A percentile compares a stretch with the other conserved stretches of the same genome.
Evolutionary conservation across 805 yeast genomes (phyloP).

Genomic region (Naumovozyma baii): DNA sequence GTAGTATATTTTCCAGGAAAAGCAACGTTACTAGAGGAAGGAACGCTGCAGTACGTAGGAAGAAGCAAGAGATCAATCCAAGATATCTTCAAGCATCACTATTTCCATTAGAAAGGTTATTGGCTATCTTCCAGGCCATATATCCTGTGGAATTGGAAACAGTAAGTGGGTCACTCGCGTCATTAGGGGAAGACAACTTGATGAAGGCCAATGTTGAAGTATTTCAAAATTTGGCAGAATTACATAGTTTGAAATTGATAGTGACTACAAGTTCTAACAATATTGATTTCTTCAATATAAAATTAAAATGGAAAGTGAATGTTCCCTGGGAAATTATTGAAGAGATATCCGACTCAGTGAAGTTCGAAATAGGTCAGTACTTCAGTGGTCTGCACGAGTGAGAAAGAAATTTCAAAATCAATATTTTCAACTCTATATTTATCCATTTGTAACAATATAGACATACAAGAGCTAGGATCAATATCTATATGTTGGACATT

Average conservation of each 20-base stretch:
- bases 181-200: constrained; percentile 13
- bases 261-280: constrained; percentile 34
- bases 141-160: constrained; percentile 34
- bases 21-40: constrained; percentile 38
- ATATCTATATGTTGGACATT: too few species aligned
- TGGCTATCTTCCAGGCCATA: constrained; percentile 72
- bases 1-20: constrained; percentile 53
- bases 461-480: too few species aligned
- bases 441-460: too few species aligned
- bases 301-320: constrained; percentile 71
- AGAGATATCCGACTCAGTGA: constrained; percentile 51
- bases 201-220: constrained; percentile 39
- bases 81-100: constrained; percentile 60
- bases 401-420: too few species aligned
- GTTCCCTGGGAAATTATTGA: constrained; percentile 57
- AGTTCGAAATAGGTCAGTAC: constrained; percentile 58
- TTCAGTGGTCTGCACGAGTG: constrained; percentile 25
- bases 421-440: too few species aligned
- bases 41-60: constrained; percentile 33
- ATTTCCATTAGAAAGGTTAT: constrained; percentile 68
- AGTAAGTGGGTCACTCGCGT: constrained; percentile 14
- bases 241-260: constrained; percentile 44
- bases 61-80: constrained; percentile 43
- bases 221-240: constrained; percentile 50
- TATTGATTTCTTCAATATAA: constrained; percentile 51